Evolutionary conservation across 2,329 filamentous ascomycete species (phyloP), one percentile per base, ranked within the genome.

Genomic region (Trematosphaeria pertusa): DNA sequence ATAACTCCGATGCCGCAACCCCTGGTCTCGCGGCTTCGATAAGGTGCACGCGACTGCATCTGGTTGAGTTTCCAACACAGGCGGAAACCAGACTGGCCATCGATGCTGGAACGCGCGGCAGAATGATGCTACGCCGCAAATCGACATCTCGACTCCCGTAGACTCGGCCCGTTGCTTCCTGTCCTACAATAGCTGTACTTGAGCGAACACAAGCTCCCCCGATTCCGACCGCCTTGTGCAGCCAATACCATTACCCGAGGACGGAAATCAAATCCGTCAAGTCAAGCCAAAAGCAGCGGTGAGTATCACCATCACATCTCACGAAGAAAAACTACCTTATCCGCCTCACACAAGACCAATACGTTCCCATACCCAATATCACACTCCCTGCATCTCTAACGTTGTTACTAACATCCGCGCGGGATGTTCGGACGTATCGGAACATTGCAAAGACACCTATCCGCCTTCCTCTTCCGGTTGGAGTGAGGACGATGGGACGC

Each of bases 401-500:
- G 12, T 43, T n/a, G n/a, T n/a, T n/a, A 22, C 36, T 37, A 20
- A 37, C 21, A 9, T 15, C 10, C 24, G 24, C 24, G 33, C 24
- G 33, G 33, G 22, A 28, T 21, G 17, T 7, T n/a, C n/a, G n/a
- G n/a, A n/a, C n/a, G n/a, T n/a, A n/a, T n/a, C n/a, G n/a, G n/a
- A n/a, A n/a, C n/a, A n/a, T n/a, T n/a, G n/a, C n/a, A n/a, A 9
- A 10, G 11, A 19, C 31, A 14, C 21, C 37, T 19, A 17, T 6
- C 34, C 40, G 43, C 54, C 56, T 57, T 52, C 54, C 48, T 42
- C 21, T 45, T 46, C 41, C 12, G 52, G 52, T 17, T 33, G 48
- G 41, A 37, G 45, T 44, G 33, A 28, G 12, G 34, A 5, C n/a
- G 33, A 10, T 20, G 41, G 40, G 40, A 55, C 43, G 56, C 54